These are phyloP conservation scores for Miscanthus lutarioriparius DNA, from an alignment of 176 grass and related monocot species.

Conservation along the genomic window DNA sequence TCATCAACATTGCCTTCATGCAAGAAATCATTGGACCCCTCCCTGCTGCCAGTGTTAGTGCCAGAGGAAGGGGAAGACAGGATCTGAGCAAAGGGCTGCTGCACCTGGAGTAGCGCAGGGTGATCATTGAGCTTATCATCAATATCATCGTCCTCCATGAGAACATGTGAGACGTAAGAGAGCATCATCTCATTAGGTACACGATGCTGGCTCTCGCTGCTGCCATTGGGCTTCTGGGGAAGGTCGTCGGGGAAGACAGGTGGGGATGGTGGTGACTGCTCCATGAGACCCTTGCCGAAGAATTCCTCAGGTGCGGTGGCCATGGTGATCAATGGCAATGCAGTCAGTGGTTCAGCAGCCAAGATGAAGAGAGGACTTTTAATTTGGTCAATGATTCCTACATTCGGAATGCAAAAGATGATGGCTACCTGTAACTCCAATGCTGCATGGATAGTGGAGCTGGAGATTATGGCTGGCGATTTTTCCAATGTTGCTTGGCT, in stretches of 20 bases:
- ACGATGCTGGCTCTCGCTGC: background rate
- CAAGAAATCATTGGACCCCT: too few species aligned
- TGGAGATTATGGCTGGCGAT: background rate
- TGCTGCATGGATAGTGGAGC: background rate
- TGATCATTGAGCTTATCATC: constrained; percentile 8
- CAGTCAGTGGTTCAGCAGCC: too few species aligned
- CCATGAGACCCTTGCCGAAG: too few species aligned
- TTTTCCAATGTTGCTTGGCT: background rate
- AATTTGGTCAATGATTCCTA: background rate
- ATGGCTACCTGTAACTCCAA: background rate
- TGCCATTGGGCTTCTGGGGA: background rate
- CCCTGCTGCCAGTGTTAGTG: too few species aligned
- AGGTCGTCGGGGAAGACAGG: too few species aligned
- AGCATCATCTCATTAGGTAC: constrained; percentile 16
- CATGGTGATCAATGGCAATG: too few species aligned
- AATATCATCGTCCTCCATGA: constrained; percentile 60
- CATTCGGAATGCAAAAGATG: too few species aligned
- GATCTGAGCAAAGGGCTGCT: too few species aligned
- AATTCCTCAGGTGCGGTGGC: too few species aligned
- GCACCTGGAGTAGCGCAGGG: too few species aligned
- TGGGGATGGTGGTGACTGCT: too few species aligned
- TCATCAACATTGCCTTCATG: too few species aligned
- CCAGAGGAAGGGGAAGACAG: constrained; percentile 6
- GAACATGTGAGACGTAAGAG: constrained; percentile 20
- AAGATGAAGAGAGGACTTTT: background rate